Conservation (phyloP, 2,329 filamentous ascomycete species). For the Diaporthe batatas region DNA sequence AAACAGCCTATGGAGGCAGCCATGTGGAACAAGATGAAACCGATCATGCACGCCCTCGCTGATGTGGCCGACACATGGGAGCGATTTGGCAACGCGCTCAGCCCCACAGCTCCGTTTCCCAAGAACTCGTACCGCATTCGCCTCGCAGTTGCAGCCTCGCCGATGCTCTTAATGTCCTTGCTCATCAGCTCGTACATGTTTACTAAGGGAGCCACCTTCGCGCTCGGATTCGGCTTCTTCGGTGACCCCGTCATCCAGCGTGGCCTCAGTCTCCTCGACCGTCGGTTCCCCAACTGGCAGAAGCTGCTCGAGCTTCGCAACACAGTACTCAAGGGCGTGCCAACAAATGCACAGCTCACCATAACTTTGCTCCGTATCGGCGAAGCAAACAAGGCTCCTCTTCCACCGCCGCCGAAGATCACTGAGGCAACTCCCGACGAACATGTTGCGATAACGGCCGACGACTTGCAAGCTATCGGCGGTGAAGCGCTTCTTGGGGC, state of each 20-base stretch:
- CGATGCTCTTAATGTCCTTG: constrained; percentile 65
- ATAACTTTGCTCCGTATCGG: constrained; percentile 85
- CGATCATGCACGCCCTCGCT: constrained; percentile 73
- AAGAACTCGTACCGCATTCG: constrained; percentile 64
- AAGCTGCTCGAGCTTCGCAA: constrained; percentile 81
- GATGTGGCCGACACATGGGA: constrained; percentile 66
- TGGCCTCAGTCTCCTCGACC: constrained; percentile 71
- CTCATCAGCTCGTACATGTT: constrained; percentile 71
- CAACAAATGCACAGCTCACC: constrained; percentile 87
- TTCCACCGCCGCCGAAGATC: constrained; percentile 69
- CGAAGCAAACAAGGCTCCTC: constrained; percentile 82
- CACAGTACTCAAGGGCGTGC: constrained; percentile 83
- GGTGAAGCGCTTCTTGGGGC: constrained; percentile 68
- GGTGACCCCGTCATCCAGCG: constrained; percentile 79
- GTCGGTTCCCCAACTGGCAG: constrained; percentile 77
- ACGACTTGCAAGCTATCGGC: constrained; percentile 64
- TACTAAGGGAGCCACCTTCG: constrained; percentile 75
- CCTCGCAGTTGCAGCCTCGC: constrained; percentile 66
- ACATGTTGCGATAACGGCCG: constrained; percentile 56
- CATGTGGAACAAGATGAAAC: constrained; percentile 82
- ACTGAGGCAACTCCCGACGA: constrained; percentile 53
- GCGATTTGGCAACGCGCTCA: constrained; percentile 67
- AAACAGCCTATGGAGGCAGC: constrained; percentile 82
- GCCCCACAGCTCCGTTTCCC: constrained; percentile 74
- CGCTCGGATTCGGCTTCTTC: constrained; percentile 82